phyloP scores from a whole-genome alignment of 2,329 filamentous ascomycete genomes.

The Penicillium corylophilum region DNA sequence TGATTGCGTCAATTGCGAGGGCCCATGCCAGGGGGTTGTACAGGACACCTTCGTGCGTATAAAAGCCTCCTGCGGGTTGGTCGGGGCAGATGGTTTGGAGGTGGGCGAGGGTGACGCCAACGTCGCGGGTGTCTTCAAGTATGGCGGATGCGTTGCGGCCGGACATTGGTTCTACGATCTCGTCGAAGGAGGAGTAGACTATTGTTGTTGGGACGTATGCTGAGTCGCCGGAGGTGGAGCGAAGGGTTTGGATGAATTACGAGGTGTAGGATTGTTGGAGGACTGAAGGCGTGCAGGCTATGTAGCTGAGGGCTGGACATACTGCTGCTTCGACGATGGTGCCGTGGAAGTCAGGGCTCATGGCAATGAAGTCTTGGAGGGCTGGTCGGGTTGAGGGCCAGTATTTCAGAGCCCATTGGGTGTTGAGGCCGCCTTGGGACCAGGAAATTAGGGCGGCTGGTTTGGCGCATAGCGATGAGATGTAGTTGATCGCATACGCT shows the following conservation, averaged over 20 bases:
- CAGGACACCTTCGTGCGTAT: slow-evolving; percentile 53
- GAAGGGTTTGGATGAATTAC: slow-evolving; percentile 33
- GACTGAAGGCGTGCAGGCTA: slow-evolving; percentile 41
- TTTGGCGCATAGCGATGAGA: slow-evolving; percentile 51
- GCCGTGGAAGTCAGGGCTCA: slow-evolving; percentile 56
- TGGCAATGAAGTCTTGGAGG: slow-evolving; percentile 52
- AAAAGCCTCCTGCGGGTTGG: slow-evolving; percentile 43
- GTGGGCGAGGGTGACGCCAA: slow-evolving; percentile 54
- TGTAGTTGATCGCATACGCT: slow-evolving; percentile 60
- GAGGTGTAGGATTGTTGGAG: slow-evolving; percentile 41
- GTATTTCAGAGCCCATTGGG: slow-evolving; percentile 57
- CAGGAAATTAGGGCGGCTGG: slow-evolving; percentile 46
- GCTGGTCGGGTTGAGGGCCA: slow-evolving; percentile 21
- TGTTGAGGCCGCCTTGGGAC: slow-evolving; percentile 56
- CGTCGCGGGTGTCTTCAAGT: slow-evolving; percentile 37
- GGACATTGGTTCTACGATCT: slow-evolving; percentile 53
- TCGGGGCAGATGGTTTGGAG: slow-evolving; percentile 47
- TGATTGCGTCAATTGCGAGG: slow-evolving; percentile 51
- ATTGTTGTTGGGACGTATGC: slow-evolving; percentile 58
- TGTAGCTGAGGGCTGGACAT: slow-evolving; percentile 22
- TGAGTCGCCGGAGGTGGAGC: slow-evolving; percentile 48
- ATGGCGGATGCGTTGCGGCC: slow-evolving; percentile 50
- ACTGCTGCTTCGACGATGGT: slow-evolving; percentile 41
- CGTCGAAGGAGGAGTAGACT: slow-evolving; percentile 52
- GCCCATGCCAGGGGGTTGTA: slow-evolving; percentile 48